Base-by-base conservation (phyloP, 306 rosid genomes). In the Lupinus albus region DNA sequence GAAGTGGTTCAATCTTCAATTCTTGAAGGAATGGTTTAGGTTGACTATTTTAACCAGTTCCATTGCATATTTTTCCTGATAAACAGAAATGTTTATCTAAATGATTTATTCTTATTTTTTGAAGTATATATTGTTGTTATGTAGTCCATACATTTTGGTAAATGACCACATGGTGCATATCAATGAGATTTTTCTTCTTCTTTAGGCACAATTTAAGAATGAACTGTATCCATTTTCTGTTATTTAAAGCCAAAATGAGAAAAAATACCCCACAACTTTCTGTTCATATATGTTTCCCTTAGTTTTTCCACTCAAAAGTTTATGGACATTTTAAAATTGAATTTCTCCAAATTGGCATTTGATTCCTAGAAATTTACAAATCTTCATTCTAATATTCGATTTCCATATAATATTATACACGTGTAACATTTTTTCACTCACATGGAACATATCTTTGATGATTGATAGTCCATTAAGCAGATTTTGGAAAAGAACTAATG, bases 351-450 rank as follows among this genome's bases (percentile, higher is more conserved):
- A 54, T 28, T 14, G 7, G 17, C 52, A 4, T 36, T 65, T 65
- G 7, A 58, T 5, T 50, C 14, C 61, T 67, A 67, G 2, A 17
- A 65, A 48, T 15, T 38, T 48, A 48, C 48, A 46, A 64, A 30
- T 11, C n/a, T 25, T 25, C 30, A 25, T 25, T 25, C 4, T 25
- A 25, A 25, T 25, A 44, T 44, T 20, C 11, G 33, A 20, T 7
- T 20, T 32, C 3, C 35, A 2, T 4, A 44, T 44, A 44, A 11
- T 44, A 44, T 44, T 12, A 44, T 44, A 11, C 13, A 42, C 12
- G 12, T 44, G 13, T 4, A 12, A 11, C 13, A 44, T 44, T 44
- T 11, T 12, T n/a, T 44, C 48, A 44, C 48, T 44, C 58, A 4
- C 58, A 52, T 20, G 6, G 58, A 52, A 20, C 33, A 20, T 52